Conservation (phyloP, 2,329 filamentous ascomycete genomes). For the Neofusicoccum ribis region DNA sequence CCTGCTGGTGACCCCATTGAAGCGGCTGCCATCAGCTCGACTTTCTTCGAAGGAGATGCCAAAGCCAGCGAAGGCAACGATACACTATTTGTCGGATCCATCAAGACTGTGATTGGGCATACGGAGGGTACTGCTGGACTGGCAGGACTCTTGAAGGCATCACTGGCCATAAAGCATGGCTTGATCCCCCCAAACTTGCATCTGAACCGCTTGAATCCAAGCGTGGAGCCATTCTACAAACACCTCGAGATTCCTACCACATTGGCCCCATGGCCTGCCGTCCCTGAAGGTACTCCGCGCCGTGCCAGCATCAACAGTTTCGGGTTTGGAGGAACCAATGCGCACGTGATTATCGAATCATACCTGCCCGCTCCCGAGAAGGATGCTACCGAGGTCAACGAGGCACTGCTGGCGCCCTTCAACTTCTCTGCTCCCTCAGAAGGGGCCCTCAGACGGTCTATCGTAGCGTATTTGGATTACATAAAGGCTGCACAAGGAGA, state of each 20-base stretch:
- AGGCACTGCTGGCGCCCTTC: conserved; percentile 10
- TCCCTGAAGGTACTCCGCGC: background rate
- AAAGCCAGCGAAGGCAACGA: background rate
- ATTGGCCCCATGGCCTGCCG: conserved; percentile 19
- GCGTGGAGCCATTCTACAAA: conserved; percentile 24
- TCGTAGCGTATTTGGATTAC: background rate
- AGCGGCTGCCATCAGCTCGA: conserved; percentile 24
- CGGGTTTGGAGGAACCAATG: conserved; percentile 23
- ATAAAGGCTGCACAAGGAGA: background rate
- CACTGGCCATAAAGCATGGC: conserved; percentile 37
- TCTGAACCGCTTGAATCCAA: conserved; percentile 31
- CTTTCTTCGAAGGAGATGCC: conserved; percentile 19
- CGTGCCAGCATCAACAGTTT: conserved; percentile 24
- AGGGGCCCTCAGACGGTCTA: background rate
- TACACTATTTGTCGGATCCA: conserved; percentile 21
- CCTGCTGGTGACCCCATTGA: conserved; percentile 32
- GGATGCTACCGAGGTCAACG: background rate
- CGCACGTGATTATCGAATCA: conserved; percentile 21
- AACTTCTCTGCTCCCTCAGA: conserved; percentile 22
- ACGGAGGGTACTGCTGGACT: conserved; percentile 37
- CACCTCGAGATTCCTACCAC: conserved; percentile 19
- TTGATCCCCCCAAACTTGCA: conserved; percentile 35
- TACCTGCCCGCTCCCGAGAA: background rate
- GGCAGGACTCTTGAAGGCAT: conserved; percentile 35
- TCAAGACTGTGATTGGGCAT: conserved; percentile 41